Conservation (phyloP, 148 eudicot species). For the Silene conica region DNA sequence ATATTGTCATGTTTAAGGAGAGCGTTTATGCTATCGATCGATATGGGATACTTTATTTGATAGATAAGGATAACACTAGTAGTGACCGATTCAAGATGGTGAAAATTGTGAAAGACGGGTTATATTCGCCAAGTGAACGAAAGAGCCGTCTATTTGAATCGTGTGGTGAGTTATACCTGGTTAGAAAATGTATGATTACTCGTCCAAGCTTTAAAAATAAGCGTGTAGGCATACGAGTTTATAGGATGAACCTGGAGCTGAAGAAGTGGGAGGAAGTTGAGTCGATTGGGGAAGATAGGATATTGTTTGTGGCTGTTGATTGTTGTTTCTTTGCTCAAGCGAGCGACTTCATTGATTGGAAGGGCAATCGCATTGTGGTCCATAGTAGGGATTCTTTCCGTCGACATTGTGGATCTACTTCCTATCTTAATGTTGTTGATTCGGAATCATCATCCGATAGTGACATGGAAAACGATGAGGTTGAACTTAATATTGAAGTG, state of each 20-base stretch:
- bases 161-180: not conserved
- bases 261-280: conserved; percentile 10
- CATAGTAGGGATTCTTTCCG: not conserved
- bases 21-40: conserved; percentile 7
- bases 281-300: not conserved
- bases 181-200: not conserved
- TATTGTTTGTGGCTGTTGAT: conserved; percentile 13
- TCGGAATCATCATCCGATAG: too few species aligned
- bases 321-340: not conserved
- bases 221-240: not conserved
- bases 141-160: conserved; percentile 12
- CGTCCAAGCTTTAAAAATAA: not conserved
- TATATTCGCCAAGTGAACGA: not conserved
- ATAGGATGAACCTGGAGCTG: not conserved
- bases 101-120: not conserved
- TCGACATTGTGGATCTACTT: too few species aligned
- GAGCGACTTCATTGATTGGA: not conserved
- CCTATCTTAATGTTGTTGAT: too few species aligned
- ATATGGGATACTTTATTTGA: not conserved
- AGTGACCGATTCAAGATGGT: not conserved
- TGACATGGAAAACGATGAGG: too few species aligned
- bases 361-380: conserved; percentile 11
- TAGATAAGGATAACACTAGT: not conserved
- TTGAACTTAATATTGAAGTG: too few species aligned
- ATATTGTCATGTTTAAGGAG: conserved; percentile 7